Evolutionary conservation across 169 alveolate species (phyloP), one percentile per base, ranked within the genome.

Genomic region (Cryptosporidium bovis): DNA sequence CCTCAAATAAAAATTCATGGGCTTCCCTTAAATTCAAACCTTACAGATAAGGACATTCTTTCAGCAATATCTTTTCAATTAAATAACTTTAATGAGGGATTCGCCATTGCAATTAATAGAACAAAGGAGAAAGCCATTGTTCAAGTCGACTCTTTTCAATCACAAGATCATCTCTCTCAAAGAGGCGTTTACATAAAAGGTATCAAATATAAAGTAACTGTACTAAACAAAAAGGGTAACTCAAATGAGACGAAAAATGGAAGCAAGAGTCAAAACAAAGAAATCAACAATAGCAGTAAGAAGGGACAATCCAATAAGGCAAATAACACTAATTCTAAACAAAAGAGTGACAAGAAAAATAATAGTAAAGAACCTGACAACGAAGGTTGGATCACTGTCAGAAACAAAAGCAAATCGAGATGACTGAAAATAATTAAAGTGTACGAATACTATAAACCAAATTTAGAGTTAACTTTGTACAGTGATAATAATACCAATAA

Each of bases 301-400:
- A 40, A 40, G 48, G 48, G 48, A 40, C 20, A 64, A 7, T 64
- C 71, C 15, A 18, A 1, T n/a, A 29, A 64, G 15, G 3, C 46
- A 6, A 31, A 27, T 18, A 27, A 64, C 15, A 60, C 67, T 13
- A 0, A 24, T 24, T 20, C 33, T 29, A 34, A 64, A 34, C 64
- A 66, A 18, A 29, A 36, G 68, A 62, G 68, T 62, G 40, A 27
- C 5, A 27, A 62, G 4, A 69, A 51, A 18, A 51, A 3, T 20
- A 69, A 29, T 12, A 51, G 29, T 12, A 31, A 56, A 15, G 64
- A 56, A 18, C 65, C 69, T 29, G 87, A 77, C 13, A 60, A 60
- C 27, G 87, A 77, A 10, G 87, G 87, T 2, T 77, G 87, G 87
- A 77, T 77, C 29, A 77, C 87, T 27, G 87, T 77, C 10, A n/a